Percentiles rank a stretch among this genome's conserved stretches.
phyloP scores from a whole-genome alignment of 2,329 filamentous ascomycete genomes.

The Rachicladosporium sp. region DNA sequence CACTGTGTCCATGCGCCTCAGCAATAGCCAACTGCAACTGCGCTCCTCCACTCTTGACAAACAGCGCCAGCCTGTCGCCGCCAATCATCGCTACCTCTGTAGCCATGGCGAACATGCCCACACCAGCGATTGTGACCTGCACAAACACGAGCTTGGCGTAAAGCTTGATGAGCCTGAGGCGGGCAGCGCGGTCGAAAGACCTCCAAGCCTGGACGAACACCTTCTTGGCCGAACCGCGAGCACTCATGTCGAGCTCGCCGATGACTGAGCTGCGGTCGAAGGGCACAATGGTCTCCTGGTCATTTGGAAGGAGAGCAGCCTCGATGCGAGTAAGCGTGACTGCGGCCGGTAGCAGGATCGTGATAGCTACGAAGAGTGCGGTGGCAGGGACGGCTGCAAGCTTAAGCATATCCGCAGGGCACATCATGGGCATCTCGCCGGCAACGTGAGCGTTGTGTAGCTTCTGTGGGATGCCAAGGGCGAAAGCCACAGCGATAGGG shows the following conservation, averaged over 20 bases:
- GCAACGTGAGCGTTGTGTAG: slow-evolving; percentile 16
- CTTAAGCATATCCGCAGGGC: slow-evolving; percentile 26
- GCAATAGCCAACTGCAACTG: no score
- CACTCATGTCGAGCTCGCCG: slow-evolving; percentile 56
- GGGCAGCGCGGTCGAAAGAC: slow-evolving; percentile 60
- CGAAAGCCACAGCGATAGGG: slow-evolving; percentile 37
- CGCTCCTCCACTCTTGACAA: no score
- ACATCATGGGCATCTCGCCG: slow-evolving; percentile 14
- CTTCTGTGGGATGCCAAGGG: slow-evolving; percentile 31
- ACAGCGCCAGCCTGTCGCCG: no score
- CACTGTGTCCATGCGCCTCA: no score
- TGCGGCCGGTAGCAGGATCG: slow-evolving; percentile 65
- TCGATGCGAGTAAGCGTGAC: slow-evolving; percentile 73
- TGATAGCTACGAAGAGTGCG: slow-evolving; percentile 40
- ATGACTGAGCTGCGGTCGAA: slow-evolving; percentile 77
- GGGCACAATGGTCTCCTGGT: slow-evolving; percentile 71
- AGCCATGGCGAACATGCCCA: slow-evolving; percentile 1
- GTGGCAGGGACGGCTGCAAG: slow-evolving; percentile 26
- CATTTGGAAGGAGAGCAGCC: slow-evolving; percentile 70
- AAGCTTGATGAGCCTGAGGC: slow-evolving; percentile 61
- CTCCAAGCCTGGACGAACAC: slow-evolving; percentile 66
- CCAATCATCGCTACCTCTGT: no score
- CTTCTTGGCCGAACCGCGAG: slow-evolving; percentile 44
- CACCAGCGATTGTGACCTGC: slow-evolving; percentile 11
- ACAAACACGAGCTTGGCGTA: slow-evolving; percentile 59